A percentile compares a stretch with the other conserved stretches of the same genome.
phyloP scores from a whole-genome alignment of 164 flowering plant species.

The Akebia trifoliata region DNA sequence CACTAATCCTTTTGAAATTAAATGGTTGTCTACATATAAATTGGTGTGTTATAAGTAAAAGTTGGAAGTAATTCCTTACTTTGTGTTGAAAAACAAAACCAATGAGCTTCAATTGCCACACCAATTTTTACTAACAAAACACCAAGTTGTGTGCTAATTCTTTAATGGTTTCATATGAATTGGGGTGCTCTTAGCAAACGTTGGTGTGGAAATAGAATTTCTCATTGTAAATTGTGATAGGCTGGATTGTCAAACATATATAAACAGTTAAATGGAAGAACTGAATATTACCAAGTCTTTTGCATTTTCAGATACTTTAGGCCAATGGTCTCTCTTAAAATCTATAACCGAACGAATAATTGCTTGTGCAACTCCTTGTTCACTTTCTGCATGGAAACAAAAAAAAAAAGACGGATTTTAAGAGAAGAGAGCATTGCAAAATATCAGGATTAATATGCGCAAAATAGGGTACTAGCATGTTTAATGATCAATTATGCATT shows the following conservation, averaged over 20 bases:
- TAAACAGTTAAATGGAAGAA: not conserved
- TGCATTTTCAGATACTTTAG: constrained; percentile 86
- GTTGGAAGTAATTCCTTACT: not conserved
- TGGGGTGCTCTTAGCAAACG: no score
- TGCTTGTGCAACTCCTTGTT: constrained; percentile 96
- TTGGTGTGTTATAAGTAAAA: no score
- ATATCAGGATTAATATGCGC: no score
- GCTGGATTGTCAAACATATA: not conserved
- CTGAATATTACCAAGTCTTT: constrained; percentile 65
- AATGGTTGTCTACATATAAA: no score
- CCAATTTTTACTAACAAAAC: no score
- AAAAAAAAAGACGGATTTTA: not conserved
- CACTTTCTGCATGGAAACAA: constrained; percentile 63
- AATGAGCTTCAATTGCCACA: no score
- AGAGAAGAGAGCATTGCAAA: no score
- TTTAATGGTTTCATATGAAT: no score
- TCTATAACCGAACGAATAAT: constrained; percentile 77
- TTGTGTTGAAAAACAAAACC: not conserved
- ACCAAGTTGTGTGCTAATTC: no score
- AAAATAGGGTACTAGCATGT: no score
- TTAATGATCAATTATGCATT: not conserved
- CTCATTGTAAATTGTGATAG: not conserved
- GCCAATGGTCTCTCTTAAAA: constrained; percentile 94
- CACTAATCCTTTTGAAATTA: no score
- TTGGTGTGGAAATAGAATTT: no score